Conservation (phyloP, 2,329 filamentous ascomycete species). For the Trichoderma gracile region DNA sequence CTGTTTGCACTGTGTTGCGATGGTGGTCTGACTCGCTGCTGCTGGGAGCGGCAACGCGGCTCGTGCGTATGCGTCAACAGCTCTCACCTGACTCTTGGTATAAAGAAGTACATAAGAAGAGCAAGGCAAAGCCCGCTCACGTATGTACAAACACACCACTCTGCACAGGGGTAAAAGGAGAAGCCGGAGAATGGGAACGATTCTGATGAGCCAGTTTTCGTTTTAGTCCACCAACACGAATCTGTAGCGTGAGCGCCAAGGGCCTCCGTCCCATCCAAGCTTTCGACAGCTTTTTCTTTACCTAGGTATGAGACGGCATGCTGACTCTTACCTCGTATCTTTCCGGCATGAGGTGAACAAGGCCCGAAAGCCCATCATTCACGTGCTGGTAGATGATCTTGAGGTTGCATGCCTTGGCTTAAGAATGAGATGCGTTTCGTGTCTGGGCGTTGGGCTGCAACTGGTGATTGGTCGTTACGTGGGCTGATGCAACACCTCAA, state of each 20-base stretch:
- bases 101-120: background rate
- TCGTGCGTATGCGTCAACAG: too few relatives aligned
- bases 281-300: background rate
- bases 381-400: constrained; percentile 5
- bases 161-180: background rate
- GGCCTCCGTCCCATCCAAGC: background rate
- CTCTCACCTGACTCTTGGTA: too few relatives aligned
- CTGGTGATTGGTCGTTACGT: constrained; percentile 5
- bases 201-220: background rate
- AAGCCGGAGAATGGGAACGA: constrained; percentile 15
- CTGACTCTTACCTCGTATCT: constrained; percentile 19
- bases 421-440: background rate
- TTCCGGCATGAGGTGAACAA: constrained; percentile 16
- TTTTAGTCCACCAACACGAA: background rate
- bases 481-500: background rate
- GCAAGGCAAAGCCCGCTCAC: background rate
- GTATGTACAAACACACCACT: background rate
- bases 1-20: too few relatives aligned
- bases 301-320: background rate
- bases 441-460: constrained; percentile 3
- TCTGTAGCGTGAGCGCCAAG: constrained; percentile 12
- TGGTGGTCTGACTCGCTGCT: too few relatives aligned
- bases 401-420: constrained; percentile 15
- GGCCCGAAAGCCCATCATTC: background rate
- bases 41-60: too few relatives aligned